phyloP scores from a whole-genome alignment of 805 yeast genomes.

The Helenozyma baotianmanensis region DNA sequence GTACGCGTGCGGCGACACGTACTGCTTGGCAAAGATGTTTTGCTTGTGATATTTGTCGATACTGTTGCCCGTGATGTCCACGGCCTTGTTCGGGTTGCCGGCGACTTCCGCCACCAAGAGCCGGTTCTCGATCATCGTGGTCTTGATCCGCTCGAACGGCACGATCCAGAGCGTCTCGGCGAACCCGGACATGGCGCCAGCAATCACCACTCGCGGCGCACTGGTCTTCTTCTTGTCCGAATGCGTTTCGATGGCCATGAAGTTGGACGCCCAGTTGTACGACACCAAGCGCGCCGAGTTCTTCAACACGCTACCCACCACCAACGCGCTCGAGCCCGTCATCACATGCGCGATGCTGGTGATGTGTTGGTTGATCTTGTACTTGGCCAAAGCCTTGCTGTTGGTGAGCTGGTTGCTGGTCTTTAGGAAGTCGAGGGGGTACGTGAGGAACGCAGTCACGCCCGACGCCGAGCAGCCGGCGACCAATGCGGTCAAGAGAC shows the following conservation, averaged over 20 bases:
- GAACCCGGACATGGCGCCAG: slow-evolving; percentile 80
- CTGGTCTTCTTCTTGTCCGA: slow-evolving; percentile 52
- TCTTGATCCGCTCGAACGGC: slow-evolving; percentile 86
- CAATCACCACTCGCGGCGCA: slow-evolving; percentile 78
- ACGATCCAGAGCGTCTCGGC: slow-evolving; percentile 78
- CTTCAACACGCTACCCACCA: slow-evolving; percentile 69
- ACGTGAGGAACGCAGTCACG: slow-evolving; percentile 57
- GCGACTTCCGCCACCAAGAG: slow-evolving; percentile 19
- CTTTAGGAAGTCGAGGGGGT: slow-evolving; percentile 69
- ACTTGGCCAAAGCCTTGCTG: slow-evolving; percentile 30
- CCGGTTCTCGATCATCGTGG: slow-evolving; percentile 72
- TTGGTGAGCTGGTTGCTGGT: slow-evolving; percentile 60
- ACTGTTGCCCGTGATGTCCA: slow-evolving; percentile 26
- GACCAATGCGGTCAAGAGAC: slow-evolving; percentile 52
- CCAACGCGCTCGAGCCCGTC: slow-evolving; percentile 71
- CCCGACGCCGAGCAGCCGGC: slow-evolving; percentile 63
- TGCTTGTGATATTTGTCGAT: slow-evolving; percentile 21
- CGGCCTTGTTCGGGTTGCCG: slow-evolving; percentile 16
- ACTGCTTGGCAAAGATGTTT: slow-evolving; percentile 24
- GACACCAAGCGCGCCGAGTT: slow-evolving; percentile 68
- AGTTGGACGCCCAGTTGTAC: slow-evolving; percentile 69
- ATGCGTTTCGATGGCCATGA: slow-evolving; percentile 48
- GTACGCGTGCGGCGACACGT: slow-evolving; percentile 41
- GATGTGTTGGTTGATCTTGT: slow-evolving; percentile 29
- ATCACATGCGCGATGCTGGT: slow-evolving; percentile 32